Evolutionary conservation across 2,329 filamentous ascomycete species (phyloP), one percentile per base, ranked within the genome.

Genomic region (Clonostachys rhizophaga): DNA sequence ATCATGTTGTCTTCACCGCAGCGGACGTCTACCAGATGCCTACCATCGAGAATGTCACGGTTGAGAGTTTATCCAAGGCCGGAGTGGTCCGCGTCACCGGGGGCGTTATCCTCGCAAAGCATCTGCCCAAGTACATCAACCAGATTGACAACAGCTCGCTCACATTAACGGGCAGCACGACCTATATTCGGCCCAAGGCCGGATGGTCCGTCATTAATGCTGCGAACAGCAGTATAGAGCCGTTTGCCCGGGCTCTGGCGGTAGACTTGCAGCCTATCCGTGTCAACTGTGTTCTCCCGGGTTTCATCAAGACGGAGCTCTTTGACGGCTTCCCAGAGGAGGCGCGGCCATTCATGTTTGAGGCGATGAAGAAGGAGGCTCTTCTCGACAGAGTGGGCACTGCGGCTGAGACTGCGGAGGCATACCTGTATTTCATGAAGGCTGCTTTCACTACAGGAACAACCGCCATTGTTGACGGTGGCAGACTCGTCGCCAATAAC

Each of bases 231-330:
- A 81, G 74, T 1, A 52, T 79, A 7, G 68, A 80, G 44, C 71
- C 74, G 4, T 69, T 86, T 58, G 68, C 71, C 3, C 68, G 77
- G 3, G 74, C 70, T 4, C 63, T 88, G 34, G 84, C 84, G 3
- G 55, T 86, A 34, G 83, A 87, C 55, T 56, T 89, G 47, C 74
- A 72, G 51, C 84, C 84, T 0, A 62, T 86, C 9, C 66, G 85
- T 3, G 82, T 86, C 24, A 88, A 88, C 57, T 57, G 75, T 1
- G 78, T 87, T 2, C 68, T 64, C 46, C 81, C 82, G 0, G 84
- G 83, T 0, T 65, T 69, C 0, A 68, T 78, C 0, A 59, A 71
- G 37, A 82, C 79, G 6, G 69, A 71, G 40, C 46, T 76, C 33
- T 56, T 61, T 43, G 45, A 54, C 46, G 44, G 37, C 1, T 34